Base-by-base conservation (phyloP, 306 rosid species). In the Cyamopsis tetragonoloba region DNA sequence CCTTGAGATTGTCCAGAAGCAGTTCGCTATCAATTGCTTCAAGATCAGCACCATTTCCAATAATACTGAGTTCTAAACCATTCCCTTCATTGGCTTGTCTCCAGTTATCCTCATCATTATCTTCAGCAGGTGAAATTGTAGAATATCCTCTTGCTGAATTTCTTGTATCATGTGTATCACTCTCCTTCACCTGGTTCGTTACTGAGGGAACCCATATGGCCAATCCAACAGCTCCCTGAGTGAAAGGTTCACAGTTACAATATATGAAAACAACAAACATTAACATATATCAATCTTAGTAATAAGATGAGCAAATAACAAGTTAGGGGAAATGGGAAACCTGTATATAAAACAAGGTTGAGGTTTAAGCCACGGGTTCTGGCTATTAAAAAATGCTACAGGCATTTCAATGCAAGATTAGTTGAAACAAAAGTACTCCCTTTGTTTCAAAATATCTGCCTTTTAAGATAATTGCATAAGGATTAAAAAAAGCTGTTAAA, bases 191-290 rank as follows among this genome's bases (percentile, higher is more conserved):
- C 72, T 68, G 96, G 69, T 86, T 93, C 68, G 95, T 72, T 79
- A 93, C 96, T 17, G 99, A 88, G 68, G 99, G 99, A 67, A 93
- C 99, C 99, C 99, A 93, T 73, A 93, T 93, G 71, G 99, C 99
- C 87, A 93, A 85, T 71, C 99, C 97, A 83, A 93, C 99, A 37
- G 99, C 99, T 7, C 97, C 99, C 99, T 93, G 73, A 47, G 66
- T 20, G 31, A 57, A 81, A 19, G 55, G 32, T 67, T 62, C 43
- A 50, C 62, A 46, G 49, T 54, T 32, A 71, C 19, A 67, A 7
- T 66, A 38, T 12, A 30, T 7, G 44, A 48, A 9, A 59, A 65
- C 39, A 17, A 18, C 44, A 68, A 80, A 28, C 28, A 75, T 47
- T 22, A 59, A 35, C 3, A 48, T 43, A 28, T 37, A 67, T 41